A percentile compares a stretch with the other conserved stretches of the same genome.
Conservation (phyloP, 148 eudicot genomes). For the Amaranthus palmeri region DNA sequence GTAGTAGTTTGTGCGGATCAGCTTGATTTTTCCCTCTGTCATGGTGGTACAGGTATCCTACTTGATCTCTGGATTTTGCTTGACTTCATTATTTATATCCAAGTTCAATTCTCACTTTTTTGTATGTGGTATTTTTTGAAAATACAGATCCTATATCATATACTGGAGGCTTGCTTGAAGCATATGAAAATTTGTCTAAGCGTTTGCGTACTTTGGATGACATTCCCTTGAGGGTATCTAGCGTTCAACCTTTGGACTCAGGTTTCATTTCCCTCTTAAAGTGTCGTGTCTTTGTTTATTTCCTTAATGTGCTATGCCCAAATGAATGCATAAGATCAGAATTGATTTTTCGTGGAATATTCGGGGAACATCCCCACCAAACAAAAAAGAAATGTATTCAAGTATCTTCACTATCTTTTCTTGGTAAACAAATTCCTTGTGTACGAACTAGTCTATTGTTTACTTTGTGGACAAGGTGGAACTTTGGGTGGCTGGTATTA, state of each 20-base stretch:
- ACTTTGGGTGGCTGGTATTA: no score
- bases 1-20: constrained; percentile 58
- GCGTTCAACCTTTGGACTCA: constrained; percentile 89
- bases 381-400: no score
- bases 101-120: not conserved
- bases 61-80: not conserved
- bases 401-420: no score
- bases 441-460: no score
- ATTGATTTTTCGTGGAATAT: not conserved
- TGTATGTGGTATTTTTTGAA: not conserved
- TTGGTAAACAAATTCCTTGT: no score
- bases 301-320: not conserved
- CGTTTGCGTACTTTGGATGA: constrained; percentile 67
- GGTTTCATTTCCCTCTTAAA: constrained; percentile 38
- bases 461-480: no score
- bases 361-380: not conserved
- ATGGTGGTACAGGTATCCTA: constrained; percentile 52
- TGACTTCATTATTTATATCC: not conserved
- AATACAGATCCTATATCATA: constrained; percentile 68
- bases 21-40: constrained; percentile 75
- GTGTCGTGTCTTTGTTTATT: not conserved
- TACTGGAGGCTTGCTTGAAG: constrained; percentile 49
- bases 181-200: constrained; percentile 62
- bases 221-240: constrained; percentile 81
- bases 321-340: not conserved